Evolutionary conservation across 306 rosid genomes (phyloP).

Genomic region (Vicia faba): DNA sequence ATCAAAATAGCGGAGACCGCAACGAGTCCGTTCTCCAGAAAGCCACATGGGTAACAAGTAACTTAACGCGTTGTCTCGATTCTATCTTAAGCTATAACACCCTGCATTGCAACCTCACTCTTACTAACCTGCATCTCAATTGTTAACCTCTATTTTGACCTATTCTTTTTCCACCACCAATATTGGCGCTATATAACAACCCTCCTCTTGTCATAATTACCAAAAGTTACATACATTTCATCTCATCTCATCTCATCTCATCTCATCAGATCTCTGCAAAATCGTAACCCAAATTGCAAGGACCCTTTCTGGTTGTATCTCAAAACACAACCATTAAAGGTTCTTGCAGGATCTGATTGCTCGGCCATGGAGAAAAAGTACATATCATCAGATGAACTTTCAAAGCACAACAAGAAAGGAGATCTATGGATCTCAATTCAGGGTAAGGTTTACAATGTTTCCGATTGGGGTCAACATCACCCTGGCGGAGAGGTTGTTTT

Average conservation of each 20-base stretch:
- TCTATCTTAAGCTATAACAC: not conserved
- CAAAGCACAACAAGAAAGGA: slow-evolving; percentile 53
- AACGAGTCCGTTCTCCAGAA: not conserved
- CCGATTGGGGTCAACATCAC: slow-evolving; percentile 64
- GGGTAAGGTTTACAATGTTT: slow-evolving; percentile 73
- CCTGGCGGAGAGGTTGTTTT: slow-evolving; percentile 72
- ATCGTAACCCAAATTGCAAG: not conserved
- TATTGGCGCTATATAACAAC: not conserved
- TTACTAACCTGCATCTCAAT: not conserved
- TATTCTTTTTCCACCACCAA: not conserved
- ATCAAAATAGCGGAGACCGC: not conserved
- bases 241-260: not conserved
- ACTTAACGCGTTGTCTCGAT: not conserved
- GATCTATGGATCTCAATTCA: slow-evolving; percentile 83
- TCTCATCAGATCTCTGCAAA: not conserved
- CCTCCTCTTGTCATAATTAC: not conserved
- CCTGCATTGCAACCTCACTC: not conserved
- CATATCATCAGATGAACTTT: slow-evolving; percentile 55
- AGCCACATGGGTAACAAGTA: not conserved
- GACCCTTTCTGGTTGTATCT: slow-evolving; percentile 16
- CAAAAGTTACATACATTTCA: not conserved
- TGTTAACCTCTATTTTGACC: not conserved
- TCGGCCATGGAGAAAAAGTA: slow-evolving; percentile 36
- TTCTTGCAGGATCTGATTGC: slow-evolving; percentile 5
- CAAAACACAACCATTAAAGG: not conserved